Base-by-base conservation (phyloP, 2,329 filamentous ascomycete genomes). In the Leptographium flavum region DNA sequence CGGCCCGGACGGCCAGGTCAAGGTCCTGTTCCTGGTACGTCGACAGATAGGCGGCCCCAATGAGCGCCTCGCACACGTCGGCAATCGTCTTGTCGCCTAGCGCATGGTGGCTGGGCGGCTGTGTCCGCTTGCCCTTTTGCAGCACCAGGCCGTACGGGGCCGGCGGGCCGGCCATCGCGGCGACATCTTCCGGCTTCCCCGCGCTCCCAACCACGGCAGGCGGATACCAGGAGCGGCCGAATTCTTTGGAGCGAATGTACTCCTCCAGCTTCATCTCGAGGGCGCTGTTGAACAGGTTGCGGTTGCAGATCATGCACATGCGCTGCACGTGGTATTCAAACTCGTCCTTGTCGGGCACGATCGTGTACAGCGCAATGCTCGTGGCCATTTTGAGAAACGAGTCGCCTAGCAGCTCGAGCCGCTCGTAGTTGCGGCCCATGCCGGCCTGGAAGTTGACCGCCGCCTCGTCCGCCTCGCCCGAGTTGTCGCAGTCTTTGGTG, bases 321-420 rank as follows among this genome's bases (percentile, higher is more conserved):
- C 92, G 80, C 53, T 87, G 81, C 8, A 94, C 84, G 56, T 98
- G 92, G 54, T 85, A 92, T 46, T 85, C 79, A 41, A 81, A 93
- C 57, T 98, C 92, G 52, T 87, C 78, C 49, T 83, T 77, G 40
- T 83, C 74, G 0, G 87, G 86, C 19, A 83, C 78, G 25, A 79
- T 71, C 1, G 82, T 81, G 57, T 83, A 96, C 0, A 94, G 69
- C 1, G 87, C 80, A 44, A 98, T 87, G 0, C 88, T 90, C 0
- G 90, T 95, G 11, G 85, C 86, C 80, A 95, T 90, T 63, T 98
- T 98, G 48, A 98, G 70, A 56, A 95, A 94, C 30, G 82, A 84
- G 59, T 98, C 92, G 0, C 92, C 92, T 2, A 96, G 70, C 48
- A 95, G 94, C 56, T 98, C 92, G 0, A 96, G 71, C 13, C 92